Evolutionary conservation across 225 moss, liverwort and hornwort genomes (phyloP).

Genomic region (Pseudoscleropodium purum): DNA sequence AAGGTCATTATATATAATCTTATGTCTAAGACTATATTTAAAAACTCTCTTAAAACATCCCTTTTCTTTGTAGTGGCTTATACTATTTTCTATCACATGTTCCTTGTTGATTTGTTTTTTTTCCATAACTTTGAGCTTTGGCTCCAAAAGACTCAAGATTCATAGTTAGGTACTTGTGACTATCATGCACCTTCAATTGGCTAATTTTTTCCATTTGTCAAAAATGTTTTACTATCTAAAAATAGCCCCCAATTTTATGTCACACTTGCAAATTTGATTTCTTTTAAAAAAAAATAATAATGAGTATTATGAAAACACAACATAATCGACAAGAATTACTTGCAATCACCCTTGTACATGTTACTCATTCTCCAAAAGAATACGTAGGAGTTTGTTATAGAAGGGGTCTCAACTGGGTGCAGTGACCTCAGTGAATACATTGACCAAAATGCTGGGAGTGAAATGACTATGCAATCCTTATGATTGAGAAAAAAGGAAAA

Average conservation of each 20-base stretch:
- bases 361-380: neutral
- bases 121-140: no score
- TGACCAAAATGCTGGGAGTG: neutral
- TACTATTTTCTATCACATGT: neutral
- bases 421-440: neutral
- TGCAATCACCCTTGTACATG: neutral
- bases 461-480: neutral
- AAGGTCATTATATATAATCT: no score
- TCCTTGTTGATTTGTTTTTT: neutral
- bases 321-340: accelerated
- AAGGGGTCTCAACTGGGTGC: neutral
- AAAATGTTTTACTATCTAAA: neutral
- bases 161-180: neutral
- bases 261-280: neutral
- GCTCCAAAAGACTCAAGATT: neutral
- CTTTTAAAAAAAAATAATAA: no score
- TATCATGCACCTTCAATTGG: neutral
- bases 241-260: neutral
- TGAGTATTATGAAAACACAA: neutral
- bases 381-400: neutral
- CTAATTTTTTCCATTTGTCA: neutral
- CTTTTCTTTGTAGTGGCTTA: neutral
- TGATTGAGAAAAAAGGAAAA: neutral
- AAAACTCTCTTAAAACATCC: no score
- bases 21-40: no score